phyloP scores from a whole-genome alignment of 1,139 yeast genomes.

The Nakaseomyces kungkrabaensis region DNA sequence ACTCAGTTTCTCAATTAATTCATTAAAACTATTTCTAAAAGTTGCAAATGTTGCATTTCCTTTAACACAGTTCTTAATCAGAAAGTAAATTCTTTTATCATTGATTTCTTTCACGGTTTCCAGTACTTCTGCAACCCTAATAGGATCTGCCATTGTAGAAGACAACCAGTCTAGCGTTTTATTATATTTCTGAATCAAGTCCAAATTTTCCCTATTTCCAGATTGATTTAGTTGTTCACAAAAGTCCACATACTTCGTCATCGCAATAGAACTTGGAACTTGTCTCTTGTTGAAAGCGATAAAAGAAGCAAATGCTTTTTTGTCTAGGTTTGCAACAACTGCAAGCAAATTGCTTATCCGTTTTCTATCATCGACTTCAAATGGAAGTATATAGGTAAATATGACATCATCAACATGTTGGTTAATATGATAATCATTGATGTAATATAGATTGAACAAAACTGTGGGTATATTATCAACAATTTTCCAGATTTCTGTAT shows the following conservation, averaged over 20 bases:
- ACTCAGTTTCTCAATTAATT: slow-evolving; percentile 43
- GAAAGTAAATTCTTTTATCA: slow-evolving; percentile 47
- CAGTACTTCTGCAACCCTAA: slow-evolving; percentile 40
- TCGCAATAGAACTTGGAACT: slow-evolving; percentile 40
- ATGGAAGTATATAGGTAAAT: slow-evolving; percentile 53
- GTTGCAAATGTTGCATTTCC: slow-evolving; percentile 53
- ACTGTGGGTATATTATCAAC: slow-evolving; percentile 56
- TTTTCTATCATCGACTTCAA: slow-evolving; percentile 34
- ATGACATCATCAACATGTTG: slow-evolving; percentile 55
- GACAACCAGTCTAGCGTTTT: slow-evolving; percentile 60
- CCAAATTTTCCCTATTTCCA: slow-evolving; percentile 18
- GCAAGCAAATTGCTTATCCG: slow-evolving; percentile 48
- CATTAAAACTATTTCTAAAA: slow-evolving; percentile 51
- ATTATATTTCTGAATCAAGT: slow-evolving; percentile 34
- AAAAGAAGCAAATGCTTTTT: slow-evolving; percentile 54
- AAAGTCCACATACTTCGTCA: slow-evolving; percentile 29
- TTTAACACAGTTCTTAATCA: slow-evolving; percentile 46
- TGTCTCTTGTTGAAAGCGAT: slow-evolving; percentile 63
- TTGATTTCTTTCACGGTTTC: slow-evolving; percentile 44
- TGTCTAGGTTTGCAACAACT: slow-evolving; percentile 42
- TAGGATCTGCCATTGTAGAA: slow-evolving; percentile 44
- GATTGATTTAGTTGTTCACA: slow-evolving; percentile 26
- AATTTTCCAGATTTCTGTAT: slow-evolving; percentile 33
- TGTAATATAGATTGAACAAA: slow-evolving; percentile 58
- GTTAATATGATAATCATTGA: slow-evolving; percentile 62